Evolutionary conservation across 2,329 filamentous ascomycete species (phyloP).

Genomic region (Trichoderma gracile): DNA sequence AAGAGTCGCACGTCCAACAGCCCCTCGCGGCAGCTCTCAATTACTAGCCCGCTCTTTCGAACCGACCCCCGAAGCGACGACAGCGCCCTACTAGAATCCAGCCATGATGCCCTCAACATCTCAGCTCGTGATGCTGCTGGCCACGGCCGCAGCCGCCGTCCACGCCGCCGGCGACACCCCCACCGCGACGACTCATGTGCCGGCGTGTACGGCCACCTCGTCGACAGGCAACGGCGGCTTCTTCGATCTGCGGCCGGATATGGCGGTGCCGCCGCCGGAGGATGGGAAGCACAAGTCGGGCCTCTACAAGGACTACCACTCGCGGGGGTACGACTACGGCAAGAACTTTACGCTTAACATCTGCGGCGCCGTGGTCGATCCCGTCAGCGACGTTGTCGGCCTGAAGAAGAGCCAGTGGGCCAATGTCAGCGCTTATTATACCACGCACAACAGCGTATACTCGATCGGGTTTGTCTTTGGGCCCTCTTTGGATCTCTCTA

Average conservation of each 20-base stretch:
- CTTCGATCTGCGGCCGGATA: conserved; percentile 60
- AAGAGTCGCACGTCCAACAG: conserved; percentile 1
- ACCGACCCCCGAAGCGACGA: not conserved
- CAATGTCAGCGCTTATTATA: conserved; percentile 80
- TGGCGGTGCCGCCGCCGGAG: conserved; percentile 44
- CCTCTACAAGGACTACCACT: conserved; percentile 56
- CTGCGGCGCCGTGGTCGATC: conserved; percentile 72
- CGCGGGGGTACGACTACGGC: conserved; percentile 73
- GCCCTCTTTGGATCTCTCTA: not conserved
- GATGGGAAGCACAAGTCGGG: conserved; percentile 49
- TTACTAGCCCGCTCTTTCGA: not conserved
- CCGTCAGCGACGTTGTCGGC: conserved; percentile 63
- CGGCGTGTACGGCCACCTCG: conserved; percentile 58
- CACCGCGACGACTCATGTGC: conserved; percentile 46
- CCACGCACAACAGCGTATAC: conserved; percentile 63
- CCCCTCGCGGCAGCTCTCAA: conserved; percentile 3
- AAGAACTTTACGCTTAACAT: conserved; percentile 84
- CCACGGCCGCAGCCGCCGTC: conserved; percentile 39
- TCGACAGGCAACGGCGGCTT: conserved; percentile 55
- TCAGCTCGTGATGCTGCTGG: conserved; percentile 38
- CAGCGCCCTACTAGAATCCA: not conserved
- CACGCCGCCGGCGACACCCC: conserved; percentile 42
- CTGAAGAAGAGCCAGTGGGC: conserved; percentile 61
- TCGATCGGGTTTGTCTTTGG: conserved; percentile 67
- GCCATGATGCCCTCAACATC: conserved; percentile 12